These are phyloP conservation scores for Yamadazyma membranifaciens DNA, from an alignment of 1,139 yeast genomes.

Conservation along the genomic window DNA sequence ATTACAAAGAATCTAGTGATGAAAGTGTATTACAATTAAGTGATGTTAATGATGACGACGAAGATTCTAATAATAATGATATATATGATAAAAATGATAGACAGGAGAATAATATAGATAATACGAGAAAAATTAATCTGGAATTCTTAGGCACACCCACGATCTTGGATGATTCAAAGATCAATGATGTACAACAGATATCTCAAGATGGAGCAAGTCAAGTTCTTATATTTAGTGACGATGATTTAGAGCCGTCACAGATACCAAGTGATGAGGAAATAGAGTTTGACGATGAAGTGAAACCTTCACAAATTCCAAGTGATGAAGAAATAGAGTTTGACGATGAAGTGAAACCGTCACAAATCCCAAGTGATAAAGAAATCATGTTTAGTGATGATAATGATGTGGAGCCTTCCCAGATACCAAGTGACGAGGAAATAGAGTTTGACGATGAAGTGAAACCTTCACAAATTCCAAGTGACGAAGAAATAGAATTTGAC, in stretches of 20 bases:
- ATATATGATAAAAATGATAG: neutral
- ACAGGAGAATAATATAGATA: neutral
- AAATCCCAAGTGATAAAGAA: constrained; percentile 12
- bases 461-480: constrained; percentile 3
- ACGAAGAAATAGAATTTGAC: constrained; percentile 4
- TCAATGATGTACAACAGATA: no score
- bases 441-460: neutral
- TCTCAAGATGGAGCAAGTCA: no score
- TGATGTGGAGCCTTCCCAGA: neutral
- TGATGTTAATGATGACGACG: neutral
- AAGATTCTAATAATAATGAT: neutral
- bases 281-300: constrained; percentile 3
- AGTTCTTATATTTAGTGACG: constrained; percentile 3
- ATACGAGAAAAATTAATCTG: neutral
- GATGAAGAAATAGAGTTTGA: constrained; percentile 3
- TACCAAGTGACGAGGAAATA: neutral
- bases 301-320: constrained; percentile 4
- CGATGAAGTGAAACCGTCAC: constrained; percentile 8
- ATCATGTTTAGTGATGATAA: constrained; percentile 9
- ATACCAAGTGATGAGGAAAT: constrained; percentile 5
- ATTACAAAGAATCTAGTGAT: neutral
- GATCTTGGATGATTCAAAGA: no score
- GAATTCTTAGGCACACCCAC: no score
- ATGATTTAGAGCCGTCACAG: neutral
- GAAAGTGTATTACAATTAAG: no score